Percentiles rank a stretch among this genome's conserved stretches.
These are phyloP conservation scores for Tricholoma matsutake DNA, from an alignment of 768 basidiomycete species.

Conservation along the genomic window DNA sequence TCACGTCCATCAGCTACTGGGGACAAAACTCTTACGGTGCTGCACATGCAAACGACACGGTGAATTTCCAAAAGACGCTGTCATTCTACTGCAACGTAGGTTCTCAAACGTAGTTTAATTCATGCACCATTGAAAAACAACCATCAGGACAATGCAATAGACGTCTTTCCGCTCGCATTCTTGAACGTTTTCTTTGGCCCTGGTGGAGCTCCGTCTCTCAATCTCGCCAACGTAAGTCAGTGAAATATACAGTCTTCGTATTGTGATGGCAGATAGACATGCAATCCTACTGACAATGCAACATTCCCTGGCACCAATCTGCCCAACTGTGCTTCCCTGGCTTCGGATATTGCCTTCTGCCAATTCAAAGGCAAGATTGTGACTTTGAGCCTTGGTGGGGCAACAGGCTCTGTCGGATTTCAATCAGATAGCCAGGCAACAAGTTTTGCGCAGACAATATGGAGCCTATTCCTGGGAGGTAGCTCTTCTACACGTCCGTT, in stretches of 20 bases:
- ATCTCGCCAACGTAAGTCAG: conserved; percentile 60
- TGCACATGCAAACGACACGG: conserved; percentile 39
- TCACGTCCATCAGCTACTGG: conserved; percentile 50
- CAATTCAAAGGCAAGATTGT: conserved; percentile 64
- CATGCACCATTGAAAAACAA: not conserved
- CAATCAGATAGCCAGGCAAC: conserved; percentile 52
- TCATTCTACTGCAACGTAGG: conserved; percentile 62
- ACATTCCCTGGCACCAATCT: conserved; percentile 62
- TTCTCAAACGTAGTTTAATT: conserved; percentile 5
- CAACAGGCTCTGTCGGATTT: conserved; percentile 61
- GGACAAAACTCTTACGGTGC: conserved; percentile 77
- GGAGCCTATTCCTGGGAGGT: conserved; percentile 68
- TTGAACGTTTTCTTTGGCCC: conserved; percentile 62
- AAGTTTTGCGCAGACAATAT: conserved; percentile 63
- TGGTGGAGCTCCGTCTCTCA: conserved; percentile 59
- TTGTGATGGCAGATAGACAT: conserved; percentile 42
- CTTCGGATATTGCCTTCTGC: conserved; percentile 59
- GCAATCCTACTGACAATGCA: conserved; percentile 52
- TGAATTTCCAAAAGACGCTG: conserved; percentile 58
- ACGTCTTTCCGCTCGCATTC: conserved; percentile 71
- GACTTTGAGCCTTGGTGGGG: conserved; percentile 58
- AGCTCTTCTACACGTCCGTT: conserved; percentile 61
- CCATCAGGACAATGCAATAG: conserved; percentile 58
- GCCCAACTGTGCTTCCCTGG: conserved; percentile 58
- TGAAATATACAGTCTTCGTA: not conserved